Evolutionary conservation across 805 yeast species (phyloP), one percentile per base, ranked within the genome.

Genomic region (Saccharomycopsis olivae): DNA sequence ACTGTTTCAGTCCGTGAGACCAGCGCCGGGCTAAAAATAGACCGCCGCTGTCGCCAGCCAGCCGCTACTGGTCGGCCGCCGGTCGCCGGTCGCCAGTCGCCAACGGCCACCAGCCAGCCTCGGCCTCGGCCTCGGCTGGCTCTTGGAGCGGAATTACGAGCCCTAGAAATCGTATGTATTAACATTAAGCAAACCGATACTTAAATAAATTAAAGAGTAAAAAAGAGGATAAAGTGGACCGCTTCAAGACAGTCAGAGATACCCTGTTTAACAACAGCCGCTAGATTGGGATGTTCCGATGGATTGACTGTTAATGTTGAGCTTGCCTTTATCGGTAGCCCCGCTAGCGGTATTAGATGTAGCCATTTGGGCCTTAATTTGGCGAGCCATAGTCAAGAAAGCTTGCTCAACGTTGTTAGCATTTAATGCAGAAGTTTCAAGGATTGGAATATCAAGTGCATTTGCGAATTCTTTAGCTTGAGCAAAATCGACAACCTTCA

Each of bases 331-430:
- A 40, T 53, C 42, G 23, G 51, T 54, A 23, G 53, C 47, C 25
- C 31, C 44, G 29, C 52, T 54, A 44, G 66, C 70, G 51, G 65
- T 73, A 56, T 72, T 64, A 36, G 56, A 60, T 50, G 68, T 78
- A 31, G 89, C 79, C 85, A 92, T 86, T 58, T 87, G 87, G 49
- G 94, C 92, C 70, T 92, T 92, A 59, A 92, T 92, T 62, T 92
- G 96, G 62, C 95, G 82, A 9, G 97, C 95, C 98, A 92, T 92
- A 51, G 96, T 87, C 70, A 85, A 78, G 67, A 92, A 92, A 10
- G 97, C 97, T 63, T 92, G 96, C 62, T 92, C 98, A 52, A 92
- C 98, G 58, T 92, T 92, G 43, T 96, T 86, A 27, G 96, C 82
- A 55, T 83, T 83, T 60, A 87, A 75, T 20, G 98, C 98, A 29